Conservation (phyloP, 2,329 filamentous ascomycete genomes). For the Knufia fluminis region DNA sequence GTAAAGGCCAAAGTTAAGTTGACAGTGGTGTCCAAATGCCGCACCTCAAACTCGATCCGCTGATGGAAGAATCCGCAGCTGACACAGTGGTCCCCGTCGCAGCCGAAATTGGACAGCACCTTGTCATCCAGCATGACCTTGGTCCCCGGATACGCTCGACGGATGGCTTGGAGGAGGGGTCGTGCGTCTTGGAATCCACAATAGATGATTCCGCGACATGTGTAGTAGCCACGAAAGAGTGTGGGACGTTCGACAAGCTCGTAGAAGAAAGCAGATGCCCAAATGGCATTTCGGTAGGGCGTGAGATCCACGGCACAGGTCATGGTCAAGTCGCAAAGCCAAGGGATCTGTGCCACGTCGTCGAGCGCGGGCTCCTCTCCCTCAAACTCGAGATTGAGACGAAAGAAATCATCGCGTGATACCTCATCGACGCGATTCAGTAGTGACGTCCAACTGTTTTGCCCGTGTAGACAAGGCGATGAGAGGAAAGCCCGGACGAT, state of each 20-base stretch:
- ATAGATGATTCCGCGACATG: slow-evolving; percentile 19
- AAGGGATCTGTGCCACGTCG: slow-evolving; percentile 8
- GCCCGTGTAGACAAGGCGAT: slow-evolving; percentile 22
- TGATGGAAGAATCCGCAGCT: slow-evolving; percentile 20
- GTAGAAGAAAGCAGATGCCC: slow-evolving; percentile 19
- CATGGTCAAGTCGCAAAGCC: not conserved
- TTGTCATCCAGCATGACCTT: slow-evolving; percentile 8
- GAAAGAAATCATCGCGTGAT: slow-evolving; percentile 7
- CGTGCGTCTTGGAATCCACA: slow-evolving; percentile 13
- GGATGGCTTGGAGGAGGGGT: slow-evolving; percentile 11
- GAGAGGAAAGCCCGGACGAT: slow-evolving; percentile 18
- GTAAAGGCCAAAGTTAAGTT: not conserved
- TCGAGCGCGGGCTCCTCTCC: slow-evolving; percentile 11
- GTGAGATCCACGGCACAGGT: slow-evolving; percentile 13
- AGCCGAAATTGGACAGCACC: slow-evolving; percentile 7
- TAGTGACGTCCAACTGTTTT: slow-evolving; percentile 6
- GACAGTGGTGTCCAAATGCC: slow-evolving; percentile 14
- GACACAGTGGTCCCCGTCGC: slow-evolving; percentile 14
- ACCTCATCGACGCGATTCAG: slow-evolving; percentile 4
- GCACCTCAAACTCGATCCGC: slow-evolving; percentile 13
- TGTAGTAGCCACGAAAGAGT: slow-evolving; percentile 11
- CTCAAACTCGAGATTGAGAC: slow-evolving; percentile 12
- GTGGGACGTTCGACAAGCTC: slow-evolving; percentile 17
- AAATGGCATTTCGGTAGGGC: slow-evolving; percentile 13
- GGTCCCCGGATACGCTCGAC: slow-evolving; percentile 10